Base-by-base conservation (phyloP, 257 asterid genomes). In the Misopates orontium region DNA sequence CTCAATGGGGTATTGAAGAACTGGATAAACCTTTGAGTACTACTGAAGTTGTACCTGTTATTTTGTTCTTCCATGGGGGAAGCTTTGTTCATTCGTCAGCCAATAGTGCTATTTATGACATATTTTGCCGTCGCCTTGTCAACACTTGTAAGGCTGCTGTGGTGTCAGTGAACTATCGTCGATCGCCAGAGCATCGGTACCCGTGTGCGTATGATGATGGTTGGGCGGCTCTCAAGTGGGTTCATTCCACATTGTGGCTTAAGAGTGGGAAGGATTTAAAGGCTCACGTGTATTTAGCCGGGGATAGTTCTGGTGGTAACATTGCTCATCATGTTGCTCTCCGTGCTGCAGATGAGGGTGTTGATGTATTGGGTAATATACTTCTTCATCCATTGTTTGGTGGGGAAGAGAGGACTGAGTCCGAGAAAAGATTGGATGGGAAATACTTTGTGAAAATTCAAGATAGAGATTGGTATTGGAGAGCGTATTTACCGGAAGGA, bases 171-270 rank as follows among this genome's bases (percentile, higher is more conserved):
- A 79, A 90, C 44, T 90, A 88, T 45, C 80, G 97, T 0, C 59
- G 95, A 8, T 87, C 97, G 10, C 97, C 97, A 0, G 97, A 90
- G 83, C 60, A 79, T 50, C 68, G 90, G 8, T 88, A 79, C 71
- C 97, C 97, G 2, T 81, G 87, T 70, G 96, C 95, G 0, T 88
- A 88, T 36, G 95, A 90, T 5, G 97, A 90, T 45, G 96, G 97
- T 1, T 90, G 95, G 96, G 47, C 88, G 0, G 95, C 96, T 4
- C 85, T 90, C 0, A 80, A 78, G 60, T 90, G 97, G 97, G 95
- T 76, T 8, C 5, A 53, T 41, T 81, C 86, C 0, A 70, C 76
- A 54, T n/a, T 71, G 6, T 81, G 86, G 86, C 82, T 81, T 9
- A 42, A 54, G 5, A 81, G 86, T 64, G 86, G 86, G 67, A 69